Conservation (phyloP, 306 rosid genomes). For the Elaeagnus macrophylla region DNA sequence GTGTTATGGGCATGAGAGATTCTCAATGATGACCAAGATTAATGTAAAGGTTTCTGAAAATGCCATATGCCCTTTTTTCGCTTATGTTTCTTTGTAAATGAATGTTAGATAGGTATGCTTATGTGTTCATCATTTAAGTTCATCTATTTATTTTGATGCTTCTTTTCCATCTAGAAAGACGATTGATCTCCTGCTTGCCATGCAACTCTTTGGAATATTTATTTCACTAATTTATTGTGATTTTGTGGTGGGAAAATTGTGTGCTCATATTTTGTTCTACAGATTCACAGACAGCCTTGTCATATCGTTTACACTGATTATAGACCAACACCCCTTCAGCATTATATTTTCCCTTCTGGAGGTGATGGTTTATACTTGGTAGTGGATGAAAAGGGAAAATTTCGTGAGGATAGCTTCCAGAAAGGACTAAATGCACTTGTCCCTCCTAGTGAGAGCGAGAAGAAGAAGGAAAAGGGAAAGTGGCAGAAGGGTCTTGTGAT, state of each 20-base stretch:
- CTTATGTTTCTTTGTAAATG: no score
- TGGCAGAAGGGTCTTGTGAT: conserved; percentile 62
- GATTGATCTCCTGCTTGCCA: no score
- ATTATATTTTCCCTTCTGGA: conserved; percentile 82
- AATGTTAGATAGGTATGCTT: no score
- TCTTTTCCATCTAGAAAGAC: no score
- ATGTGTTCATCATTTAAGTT: no score
- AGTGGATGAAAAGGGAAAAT: conserved; percentile 81
- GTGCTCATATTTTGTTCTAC: conserved; percentile 25
- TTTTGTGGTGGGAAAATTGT: not conserved
- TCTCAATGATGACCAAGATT: not conserved
- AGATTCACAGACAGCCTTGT: conserved; percentile 92
- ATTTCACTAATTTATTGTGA: not conserved
- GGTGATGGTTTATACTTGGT: conserved; percentile 78
- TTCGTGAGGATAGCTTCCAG: conserved; percentile 83
- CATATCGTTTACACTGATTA: conserved; percentile 91
- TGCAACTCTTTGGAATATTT: not conserved
- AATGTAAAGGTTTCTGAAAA: not conserved
- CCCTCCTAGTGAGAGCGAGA: conserved; percentile 46
- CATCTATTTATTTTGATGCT: no score
- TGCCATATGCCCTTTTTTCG: not conserved
- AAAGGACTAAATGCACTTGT: conserved; percentile 67
- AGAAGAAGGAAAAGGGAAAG: conserved; percentile 55
- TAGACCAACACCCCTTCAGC: conserved; percentile 96
- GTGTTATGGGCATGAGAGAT: not conserved